Conservation (phyloP, 371 early-diverging fungal species). For the Mortierella sp. region DNA sequence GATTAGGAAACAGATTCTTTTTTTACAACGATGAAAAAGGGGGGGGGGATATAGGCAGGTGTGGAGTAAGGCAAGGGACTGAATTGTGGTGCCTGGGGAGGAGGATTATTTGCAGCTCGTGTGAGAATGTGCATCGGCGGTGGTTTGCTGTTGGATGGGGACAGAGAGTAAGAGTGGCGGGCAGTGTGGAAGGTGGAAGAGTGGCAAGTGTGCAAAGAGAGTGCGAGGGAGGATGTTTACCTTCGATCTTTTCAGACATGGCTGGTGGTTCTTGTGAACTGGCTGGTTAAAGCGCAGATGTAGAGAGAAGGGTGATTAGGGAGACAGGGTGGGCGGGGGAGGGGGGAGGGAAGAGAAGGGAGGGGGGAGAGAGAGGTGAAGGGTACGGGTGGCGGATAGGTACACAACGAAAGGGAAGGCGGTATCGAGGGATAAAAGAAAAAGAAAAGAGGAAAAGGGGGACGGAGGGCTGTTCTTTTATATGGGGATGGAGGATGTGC, state of each 20-base stretch:
- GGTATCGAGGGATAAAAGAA: slow-evolving; percentile 12
- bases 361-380: slow-evolving; percentile 6
- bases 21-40: not conserved
- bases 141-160: too few species aligned
- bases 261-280: slow-evolving; percentile 21
- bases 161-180: not conserved
- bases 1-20: not conserved
- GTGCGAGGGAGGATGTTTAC: not conserved
- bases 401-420: slow-evolving; percentile 6
- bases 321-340: slow-evolving; percentile 28
- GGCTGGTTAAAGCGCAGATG: slow-evolving; percentile 25
- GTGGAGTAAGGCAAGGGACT: not conserved
- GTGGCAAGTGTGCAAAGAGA: not conserved
- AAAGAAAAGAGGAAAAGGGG: slow-evolving; percentile 2
- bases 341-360: not conserved
- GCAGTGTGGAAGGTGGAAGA: not conserved
- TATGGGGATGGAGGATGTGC: not conserved
- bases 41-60: not conserved
- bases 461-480: not conserved
- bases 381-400: slow-evolving; percentile 12
- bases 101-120: not conserved
- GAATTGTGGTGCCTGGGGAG: not conserved
- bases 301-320: slow-evolving; percentile 5
- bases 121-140: not conserved
- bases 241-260: slow-evolving; percentile 47